Evolutionary conservation across 805 yeast species (phyloP), one percentile per base, ranked within the genome.

Genomic region (Danielia reshetovae): DNA sequence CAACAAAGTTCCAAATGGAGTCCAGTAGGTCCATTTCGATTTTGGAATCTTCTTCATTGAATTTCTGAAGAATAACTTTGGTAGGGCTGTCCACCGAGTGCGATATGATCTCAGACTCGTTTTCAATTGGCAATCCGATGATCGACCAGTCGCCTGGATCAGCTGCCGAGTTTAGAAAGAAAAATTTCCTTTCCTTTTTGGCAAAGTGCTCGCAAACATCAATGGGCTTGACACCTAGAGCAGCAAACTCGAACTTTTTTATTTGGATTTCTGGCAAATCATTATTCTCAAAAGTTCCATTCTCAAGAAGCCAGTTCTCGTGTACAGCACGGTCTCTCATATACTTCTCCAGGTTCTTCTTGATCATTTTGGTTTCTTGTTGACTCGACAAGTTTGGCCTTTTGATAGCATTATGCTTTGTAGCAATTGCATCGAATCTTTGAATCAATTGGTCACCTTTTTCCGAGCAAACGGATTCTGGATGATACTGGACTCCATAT

Each of bases 401-500:
- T 23, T 37, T 13, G 9, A 30, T 16, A 7, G 18, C 19, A 36
- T 71, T 68, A 54, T 54, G 67, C 3, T 45, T 35, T 4, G 35
- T 28, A 4, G 84, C 79, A 11, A 74, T 39, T 0, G 28, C 19
- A 69, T 81, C 77, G 54, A 90, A 90, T 52, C 84, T 85, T 7
- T 48, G 43, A 4, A 89, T 57, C 33, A 93, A 55, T 8, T 55
- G 49, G 2, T 52, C 68, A 2, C 98, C 98, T 30, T 62, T 48
- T 10, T 69, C 64, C 0, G 97, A 87, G 48, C 96, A 86, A 25
- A 90, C 77, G 1, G 96, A 87, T 52, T 93, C 99, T 0, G 98
- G 98, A 52, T 93, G 99, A 52, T 89, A 94, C 52, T 93, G 99
- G 2, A 93, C 97, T 0, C 96, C 98, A 55, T 69, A 90, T 63